A percentile compares a stretch with the other conserved stretches of the same genome.
Conservation (phyloP, 768 basidiomycete genomes). For the Collybia sordida region DNA sequence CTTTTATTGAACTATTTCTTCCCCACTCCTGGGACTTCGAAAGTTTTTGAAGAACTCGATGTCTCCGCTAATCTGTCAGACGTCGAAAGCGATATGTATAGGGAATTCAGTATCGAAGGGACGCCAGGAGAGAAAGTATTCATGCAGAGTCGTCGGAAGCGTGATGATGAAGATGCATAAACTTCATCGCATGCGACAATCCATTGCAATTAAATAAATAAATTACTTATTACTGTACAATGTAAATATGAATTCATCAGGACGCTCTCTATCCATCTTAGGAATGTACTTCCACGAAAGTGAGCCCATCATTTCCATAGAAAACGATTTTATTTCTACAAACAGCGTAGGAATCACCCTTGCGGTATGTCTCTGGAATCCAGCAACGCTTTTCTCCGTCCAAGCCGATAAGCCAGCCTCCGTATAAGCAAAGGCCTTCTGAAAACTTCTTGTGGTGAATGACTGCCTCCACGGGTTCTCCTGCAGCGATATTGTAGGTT, state of each 20-base stretch:
- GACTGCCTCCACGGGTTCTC: neutral
- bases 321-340: slow-evolving; percentile 3
- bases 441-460: neutral
- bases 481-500: neutral
- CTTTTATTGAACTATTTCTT: slow-evolving; percentile 55
- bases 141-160: no score
- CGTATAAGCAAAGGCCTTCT: neutral
- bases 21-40: slow-evolving; percentile 48
- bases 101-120: no score
- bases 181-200: no score
- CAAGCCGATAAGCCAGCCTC: neutral
- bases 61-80: no score
- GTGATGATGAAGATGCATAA: no score
- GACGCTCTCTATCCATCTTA: no score
- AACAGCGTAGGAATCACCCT: neutral
- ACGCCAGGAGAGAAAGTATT: no score
- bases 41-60: no score
- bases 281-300: neutral
- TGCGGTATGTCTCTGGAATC: neutral
- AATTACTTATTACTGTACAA: no score
- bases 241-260: no score
- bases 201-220: no score
- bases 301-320: neutral
- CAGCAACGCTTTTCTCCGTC: neutral
- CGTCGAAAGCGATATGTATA: no score